A percentile compares a stretch with the other conserved stretches of the same genome.
phyloP scores from a whole-genome alignment of 805 yeast species.

The Wickerhamiella kurtzmanii region DNA sequence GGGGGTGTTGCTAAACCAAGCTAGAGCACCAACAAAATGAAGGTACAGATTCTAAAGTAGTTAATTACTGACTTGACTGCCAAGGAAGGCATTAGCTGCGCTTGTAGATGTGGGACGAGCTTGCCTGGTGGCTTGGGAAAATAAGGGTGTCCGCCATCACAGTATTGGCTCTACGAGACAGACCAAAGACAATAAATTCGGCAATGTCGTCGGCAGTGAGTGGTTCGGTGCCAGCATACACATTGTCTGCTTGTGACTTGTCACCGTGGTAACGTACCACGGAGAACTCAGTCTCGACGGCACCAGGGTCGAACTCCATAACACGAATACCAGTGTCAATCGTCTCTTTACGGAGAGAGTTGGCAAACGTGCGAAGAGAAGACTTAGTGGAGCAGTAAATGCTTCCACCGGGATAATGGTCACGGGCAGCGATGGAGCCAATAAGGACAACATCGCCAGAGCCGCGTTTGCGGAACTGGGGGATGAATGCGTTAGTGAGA shows the following conservation, averaged over 20 bases:
- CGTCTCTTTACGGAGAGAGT: conserved; percentile 56
- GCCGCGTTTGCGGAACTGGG: conserved; percentile 57
- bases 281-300: conserved; percentile 67
- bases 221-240: conserved; percentile 58
- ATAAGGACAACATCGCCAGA: conserved; percentile 46
- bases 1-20: too few species aligned
- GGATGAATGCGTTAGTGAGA: conserved; percentile 66
- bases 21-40: too few species aligned
- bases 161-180: conserved; percentile 55
- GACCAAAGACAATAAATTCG: conserved; percentile 53
- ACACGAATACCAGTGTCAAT: conserved; percentile 57
- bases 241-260: conserved; percentile 43
- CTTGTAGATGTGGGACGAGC: conserved; percentile 47
- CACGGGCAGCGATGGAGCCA: conserved; percentile 61
- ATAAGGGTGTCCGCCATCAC: conserved; percentile 72
- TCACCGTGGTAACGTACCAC: conserved; percentile 54
- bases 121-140: conserved; percentile 77
- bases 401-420: conserved; percentile 58
- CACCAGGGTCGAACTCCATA: conserved; percentile 66
- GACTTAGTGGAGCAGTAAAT: conserved; percentile 60
- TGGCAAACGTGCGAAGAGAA: conserved; percentile 43
- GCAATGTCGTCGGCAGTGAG: conserved; percentile 62
- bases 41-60: neutral
- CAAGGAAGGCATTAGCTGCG: conserved; percentile 8
- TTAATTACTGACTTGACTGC: neutral